phyloP scores from a whole-genome alignment of 192 early-diverging fungal genomes.

The Linnemannia elongata region DNA sequence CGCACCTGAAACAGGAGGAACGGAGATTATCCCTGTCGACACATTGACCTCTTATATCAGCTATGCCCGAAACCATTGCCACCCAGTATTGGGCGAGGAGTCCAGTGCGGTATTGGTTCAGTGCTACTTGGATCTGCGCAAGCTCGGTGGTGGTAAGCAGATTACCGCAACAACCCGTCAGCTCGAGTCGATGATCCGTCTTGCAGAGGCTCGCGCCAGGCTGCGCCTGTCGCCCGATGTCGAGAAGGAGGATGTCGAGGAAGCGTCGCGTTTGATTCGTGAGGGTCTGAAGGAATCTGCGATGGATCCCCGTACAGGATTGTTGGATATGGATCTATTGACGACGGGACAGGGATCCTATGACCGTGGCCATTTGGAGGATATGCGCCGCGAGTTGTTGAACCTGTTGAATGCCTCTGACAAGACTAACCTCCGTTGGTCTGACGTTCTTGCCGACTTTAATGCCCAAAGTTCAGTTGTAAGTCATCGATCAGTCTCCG shows the following conservation, averaged over 20 bases:
- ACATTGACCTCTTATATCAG: slow-evolving; percentile 92
- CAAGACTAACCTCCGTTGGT: slow-evolving; percentile 52
- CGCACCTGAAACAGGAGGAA: slow-evolving; percentile 57
- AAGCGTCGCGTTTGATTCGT: slow-evolving; percentile 89
- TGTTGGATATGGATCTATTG: slow-evolving; percentile 94
- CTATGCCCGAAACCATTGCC: slow-evolving; percentile 82
- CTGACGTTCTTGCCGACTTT: slow-evolving; percentile 60
- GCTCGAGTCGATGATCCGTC: slow-evolving; percentile 97
- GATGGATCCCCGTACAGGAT: slow-evolving; percentile 93
- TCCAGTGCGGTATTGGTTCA: slow-evolving; percentile 82
- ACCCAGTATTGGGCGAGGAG: slow-evolving; percentile 84
- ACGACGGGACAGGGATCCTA: slow-evolving; percentile 89
- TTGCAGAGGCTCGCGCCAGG: slow-evolving; percentile 93
- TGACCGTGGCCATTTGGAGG: slow-evolving; percentile 72
- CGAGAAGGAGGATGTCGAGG: slow-evolving; percentile 85
- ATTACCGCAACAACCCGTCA: slow-evolving; percentile 96
- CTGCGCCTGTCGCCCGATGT: slow-evolving; percentile 86
- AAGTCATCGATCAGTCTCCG: slow-evolving; percentile 35
- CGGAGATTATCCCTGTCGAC: slow-evolving; percentile 74
- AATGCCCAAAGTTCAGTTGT: slow-evolving; percentile 63
- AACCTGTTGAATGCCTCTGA: slow-evolving; percentile 53
- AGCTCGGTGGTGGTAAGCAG: slow-evolving; percentile 76
- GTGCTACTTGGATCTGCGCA: slow-evolving; percentile 87
- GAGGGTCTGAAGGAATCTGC: slow-evolving; percentile 93
- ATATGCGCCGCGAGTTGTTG: slow-evolving; percentile 69